phyloP scores from a whole-genome alignment of 331 rosid species.

The Telfairia occidentalis region DNA sequence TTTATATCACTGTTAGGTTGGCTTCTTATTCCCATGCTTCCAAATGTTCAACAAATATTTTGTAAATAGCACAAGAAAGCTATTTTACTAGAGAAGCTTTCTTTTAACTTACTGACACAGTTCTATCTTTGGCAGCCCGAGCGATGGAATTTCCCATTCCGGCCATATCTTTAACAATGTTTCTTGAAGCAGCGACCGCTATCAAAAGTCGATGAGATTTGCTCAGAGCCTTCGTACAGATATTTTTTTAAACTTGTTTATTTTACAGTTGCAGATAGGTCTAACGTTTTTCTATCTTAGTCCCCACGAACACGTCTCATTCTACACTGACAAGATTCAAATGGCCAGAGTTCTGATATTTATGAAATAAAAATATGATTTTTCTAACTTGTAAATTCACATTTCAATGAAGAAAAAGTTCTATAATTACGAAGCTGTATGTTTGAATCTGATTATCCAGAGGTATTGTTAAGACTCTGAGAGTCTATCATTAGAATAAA shows the following conservation, averaged over 20 bases:
- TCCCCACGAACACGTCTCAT: slow-evolving; percentile 1
- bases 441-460: neutral
- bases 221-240: neutral
- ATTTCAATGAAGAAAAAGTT: neutral
- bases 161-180: neutral
- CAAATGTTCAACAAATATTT: neutral
- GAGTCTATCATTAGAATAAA: neutral
- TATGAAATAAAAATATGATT: slow-evolving; percentile 2
- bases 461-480: neutral
- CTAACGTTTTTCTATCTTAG: neutral
- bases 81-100: neutral
- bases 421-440: neutral
- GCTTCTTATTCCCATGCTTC: neutral
- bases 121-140: slow-evolving; percentile 5
- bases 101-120: neutral
- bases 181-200: neutral
- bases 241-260: neutral
- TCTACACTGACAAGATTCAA: neutral
- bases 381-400: slow-evolving; percentile 3
- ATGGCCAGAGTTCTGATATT: neutral
- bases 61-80: neutral
- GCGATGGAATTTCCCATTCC: neutral
- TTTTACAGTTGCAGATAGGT: slow-evolving; percentile 10
- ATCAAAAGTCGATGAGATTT: neutral
- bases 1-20: neutral